Conservation (phyloP, 345 rosid species). For the Clausena lansium region DNA sequence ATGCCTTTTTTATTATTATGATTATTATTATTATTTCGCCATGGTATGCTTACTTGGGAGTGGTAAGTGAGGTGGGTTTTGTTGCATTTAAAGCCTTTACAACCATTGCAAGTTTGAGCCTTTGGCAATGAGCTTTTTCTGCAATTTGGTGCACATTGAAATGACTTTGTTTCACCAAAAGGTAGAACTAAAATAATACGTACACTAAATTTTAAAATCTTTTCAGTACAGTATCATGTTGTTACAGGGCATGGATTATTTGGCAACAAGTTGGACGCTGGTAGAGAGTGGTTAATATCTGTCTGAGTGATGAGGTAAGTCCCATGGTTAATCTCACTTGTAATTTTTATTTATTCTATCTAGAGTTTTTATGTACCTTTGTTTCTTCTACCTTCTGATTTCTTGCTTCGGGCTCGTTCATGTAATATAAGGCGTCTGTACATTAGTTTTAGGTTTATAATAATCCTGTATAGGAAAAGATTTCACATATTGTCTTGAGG, state of each 20-base stretch:
- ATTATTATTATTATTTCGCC: neutral
- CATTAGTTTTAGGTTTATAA: neutral
- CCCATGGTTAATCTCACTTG: neutral
- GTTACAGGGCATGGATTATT: neutral
- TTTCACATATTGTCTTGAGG: neutral
- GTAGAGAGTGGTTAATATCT: neutral
- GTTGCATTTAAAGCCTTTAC: neutral
- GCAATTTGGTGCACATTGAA: neutral
- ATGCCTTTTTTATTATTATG: neutral
- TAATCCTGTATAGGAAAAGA: neutral
- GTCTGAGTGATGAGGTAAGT: neutral
- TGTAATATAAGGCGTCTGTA: neutral
- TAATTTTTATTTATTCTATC: neutral
- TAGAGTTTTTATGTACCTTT: neutral
- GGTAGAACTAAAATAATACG: neutral
- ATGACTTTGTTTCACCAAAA: neutral
- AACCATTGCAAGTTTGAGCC: neutral
- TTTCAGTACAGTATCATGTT: slow-evolving; percentile 12
- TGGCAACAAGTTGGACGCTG: neutral
- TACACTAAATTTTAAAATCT: neutral
- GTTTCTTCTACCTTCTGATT: neutral
- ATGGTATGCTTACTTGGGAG: neutral
- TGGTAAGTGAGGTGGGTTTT: neutral
- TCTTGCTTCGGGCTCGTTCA: neutral
- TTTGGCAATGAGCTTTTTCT: neutral